phyloP scores from a whole-genome alignment of 2,329 filamentous ascomycete species.

The Tolypocladium guangdongense region DNA sequence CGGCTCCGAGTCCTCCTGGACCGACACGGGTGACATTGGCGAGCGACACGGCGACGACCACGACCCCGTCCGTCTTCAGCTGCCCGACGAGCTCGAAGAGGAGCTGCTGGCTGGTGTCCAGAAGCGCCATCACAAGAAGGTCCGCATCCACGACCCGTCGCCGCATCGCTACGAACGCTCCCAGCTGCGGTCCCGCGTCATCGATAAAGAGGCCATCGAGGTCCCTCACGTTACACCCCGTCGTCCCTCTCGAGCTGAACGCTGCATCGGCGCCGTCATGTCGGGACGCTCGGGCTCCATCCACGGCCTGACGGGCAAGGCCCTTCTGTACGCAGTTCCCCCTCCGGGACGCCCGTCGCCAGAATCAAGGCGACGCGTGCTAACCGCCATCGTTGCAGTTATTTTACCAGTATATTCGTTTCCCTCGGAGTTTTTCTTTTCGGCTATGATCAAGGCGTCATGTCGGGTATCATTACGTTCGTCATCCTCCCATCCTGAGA shows the following conservation, averaged over 20 bases:
- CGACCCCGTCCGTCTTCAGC: slow-evolving; percentile 65
- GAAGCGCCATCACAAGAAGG: slow-evolving; percentile 45
- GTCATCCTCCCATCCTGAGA: not conserved
- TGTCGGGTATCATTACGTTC: slow-evolving; percentile 64
- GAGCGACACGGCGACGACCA: slow-evolving; percentile 79
- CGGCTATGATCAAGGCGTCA: slow-evolving; percentile 83
- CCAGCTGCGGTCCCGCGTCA: slow-evolving; percentile 27
- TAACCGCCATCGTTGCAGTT: slow-evolving; percentile 39
- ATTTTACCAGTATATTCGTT: slow-evolving; percentile 89
- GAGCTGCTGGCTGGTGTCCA: slow-evolving; percentile 42
- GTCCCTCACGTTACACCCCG: slow-evolving; percentile 60
- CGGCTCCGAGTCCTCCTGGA: slow-evolving; percentile 68
- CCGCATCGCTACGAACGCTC: slow-evolving; percentile 26
- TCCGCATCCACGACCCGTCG: slow-evolving; percentile 52
- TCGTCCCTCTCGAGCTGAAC: slow-evolving; percentile 55
- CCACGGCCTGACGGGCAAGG: slow-evolving; percentile 90
- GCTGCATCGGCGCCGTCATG: slow-evolving; percentile 75
- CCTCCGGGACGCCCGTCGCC: not conserved
- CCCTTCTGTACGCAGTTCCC: slow-evolving; percentile 59
- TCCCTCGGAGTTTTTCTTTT: slow-evolving; percentile 82
- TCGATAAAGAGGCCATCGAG: slow-evolving; percentile 68
- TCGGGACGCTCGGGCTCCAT: slow-evolving; percentile 64
- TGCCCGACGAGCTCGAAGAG: slow-evolving; percentile 55
- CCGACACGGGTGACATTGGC: slow-evolving; percentile 87
- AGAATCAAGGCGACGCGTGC: slow-evolving; percentile 1